A percentile compares a stretch with the other conserved stretches of the same genome.
These are phyloP conservation scores for Quercus tomentella DNA, from an alignment of 331 rosid genomes.

Conservation along the genomic window DNA sequence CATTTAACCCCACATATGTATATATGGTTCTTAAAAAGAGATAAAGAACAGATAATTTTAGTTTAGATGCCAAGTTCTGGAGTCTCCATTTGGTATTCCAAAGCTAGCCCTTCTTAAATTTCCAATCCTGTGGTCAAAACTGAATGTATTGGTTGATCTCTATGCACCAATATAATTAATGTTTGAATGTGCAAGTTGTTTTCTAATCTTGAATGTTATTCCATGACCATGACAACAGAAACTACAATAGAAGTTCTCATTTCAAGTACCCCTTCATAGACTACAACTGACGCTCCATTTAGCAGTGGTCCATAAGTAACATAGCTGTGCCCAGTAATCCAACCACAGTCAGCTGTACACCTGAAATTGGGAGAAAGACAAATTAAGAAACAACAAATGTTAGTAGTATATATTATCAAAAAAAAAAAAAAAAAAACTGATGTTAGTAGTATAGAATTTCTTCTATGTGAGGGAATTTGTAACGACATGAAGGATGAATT, in stretches of 20 bases:
- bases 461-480: constrained; percentile 11
- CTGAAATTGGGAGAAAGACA: constrained; percentile 36
- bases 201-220: background rate
- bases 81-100: background rate
- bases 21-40: background rate
- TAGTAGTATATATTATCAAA: background rate
- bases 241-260: constrained; percentile 12
- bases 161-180: constrained; percentile 4
- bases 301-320: constrained; percentile 95
- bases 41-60: background rate
- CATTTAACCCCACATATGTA: background rate
- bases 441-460: background rate
- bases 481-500: constrained; percentile 15
- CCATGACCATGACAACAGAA: background rate
- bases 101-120: background rate
- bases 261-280: constrained; percentile 86
- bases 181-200: constrained; percentile 7
- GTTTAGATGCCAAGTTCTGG: background rate
- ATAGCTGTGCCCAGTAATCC: constrained; percentile 99
- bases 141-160: background rate
- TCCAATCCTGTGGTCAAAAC: constrained; percentile 3
- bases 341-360: constrained; percentile 99
- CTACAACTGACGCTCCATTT: constrained; percentile 71
- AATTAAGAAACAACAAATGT: background rate
- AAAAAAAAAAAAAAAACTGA: background rate